These are phyloP conservation scores for Erodium trifolium DNA, from an alignment of 441 rosid genomes.

Conservation along the genomic window DNA sequence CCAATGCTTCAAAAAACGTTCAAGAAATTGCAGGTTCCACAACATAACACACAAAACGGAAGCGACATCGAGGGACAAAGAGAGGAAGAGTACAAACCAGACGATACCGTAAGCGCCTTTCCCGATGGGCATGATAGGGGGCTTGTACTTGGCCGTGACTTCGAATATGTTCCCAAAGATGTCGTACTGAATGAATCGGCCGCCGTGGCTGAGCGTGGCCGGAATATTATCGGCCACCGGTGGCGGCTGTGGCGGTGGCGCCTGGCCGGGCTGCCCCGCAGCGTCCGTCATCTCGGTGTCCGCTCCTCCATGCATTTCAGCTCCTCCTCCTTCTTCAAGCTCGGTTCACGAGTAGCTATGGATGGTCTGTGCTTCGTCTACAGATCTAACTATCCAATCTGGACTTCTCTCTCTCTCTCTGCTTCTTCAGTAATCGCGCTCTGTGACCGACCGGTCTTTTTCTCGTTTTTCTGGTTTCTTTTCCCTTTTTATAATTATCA, in stretches of 20 bases:
- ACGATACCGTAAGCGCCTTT: too few relatives aligned
- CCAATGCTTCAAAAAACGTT: conserved; percentile 20
- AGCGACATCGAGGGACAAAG: conserved; percentile 56
- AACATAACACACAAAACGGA: conserved; percentile 75
- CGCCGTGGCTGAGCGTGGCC: conserved; percentile 58
- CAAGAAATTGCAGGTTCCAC: conserved; percentile 95
- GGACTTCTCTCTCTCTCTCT: too few relatives aligned
- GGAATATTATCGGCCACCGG: conserved; percentile 43
- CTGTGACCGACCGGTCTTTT: too few relatives aligned
- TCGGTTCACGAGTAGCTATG: background rate
- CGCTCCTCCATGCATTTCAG: background rate
- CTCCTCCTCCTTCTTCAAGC: background rate
- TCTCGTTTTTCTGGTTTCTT: background rate
- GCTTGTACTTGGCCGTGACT: conserved; percentile 17
- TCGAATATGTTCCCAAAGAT: conserved; percentile 77
- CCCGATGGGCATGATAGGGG: too few relatives aligned
- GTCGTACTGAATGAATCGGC: conserved; percentile 54
- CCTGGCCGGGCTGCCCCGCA: background rate
- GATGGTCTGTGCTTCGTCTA: background rate
- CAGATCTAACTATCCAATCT: background rate
- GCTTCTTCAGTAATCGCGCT: too few relatives aligned
- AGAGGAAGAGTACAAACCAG: too few relatives aligned
- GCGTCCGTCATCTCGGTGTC: background rate
- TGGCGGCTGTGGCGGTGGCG: background rate
- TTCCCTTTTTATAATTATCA: background rate